These are phyloP conservation scores for Orbilia javanica DNA, from an alignment of 2,329 filamentous ascomycete species.

Conservation along the genomic window DNA sequence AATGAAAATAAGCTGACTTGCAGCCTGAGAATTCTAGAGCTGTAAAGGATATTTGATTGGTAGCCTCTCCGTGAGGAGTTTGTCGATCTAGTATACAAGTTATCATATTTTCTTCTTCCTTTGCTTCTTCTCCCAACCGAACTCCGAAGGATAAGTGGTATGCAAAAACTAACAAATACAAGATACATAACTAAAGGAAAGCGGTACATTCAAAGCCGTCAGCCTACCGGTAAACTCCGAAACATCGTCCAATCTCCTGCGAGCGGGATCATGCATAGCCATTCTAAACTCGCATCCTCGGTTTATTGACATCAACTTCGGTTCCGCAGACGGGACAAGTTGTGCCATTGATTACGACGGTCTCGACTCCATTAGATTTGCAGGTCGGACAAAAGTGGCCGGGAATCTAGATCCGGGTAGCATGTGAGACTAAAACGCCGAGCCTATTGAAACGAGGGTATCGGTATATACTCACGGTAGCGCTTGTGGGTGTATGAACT, in stretches of 20 bases:
- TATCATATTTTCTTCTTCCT: conserved; percentile 10
- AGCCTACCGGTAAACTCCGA: conserved; percentile 6
- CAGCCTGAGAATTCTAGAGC: not conserved
- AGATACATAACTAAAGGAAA: conserved; percentile 5
- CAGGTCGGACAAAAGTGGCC: conserved; percentile 60
- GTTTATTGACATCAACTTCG: conserved; percentile 52
- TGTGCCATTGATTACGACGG: conserved; percentile 60
- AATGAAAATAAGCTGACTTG: conserved; percentile 6
- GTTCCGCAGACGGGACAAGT: conserved; percentile 59
- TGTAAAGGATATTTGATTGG: conserved; percentile 25
- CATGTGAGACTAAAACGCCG: not conserved
- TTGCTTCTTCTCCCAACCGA: conserved; percentile 16
- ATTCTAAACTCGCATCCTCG: conserved; percentile 12
- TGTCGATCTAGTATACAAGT: conserved; percentile 2
- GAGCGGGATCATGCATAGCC: too few relatives aligned
- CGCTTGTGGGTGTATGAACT: conserved; percentile 3
- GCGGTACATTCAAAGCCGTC: not conserved
- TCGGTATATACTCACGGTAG: conserved; percentile 20
- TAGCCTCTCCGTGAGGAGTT: not conserved
- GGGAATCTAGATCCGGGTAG: conserved; percentile 55
- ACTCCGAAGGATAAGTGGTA: conserved; percentile 42
- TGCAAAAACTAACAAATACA: conserved; percentile 3
- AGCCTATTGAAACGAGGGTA: not conserved
- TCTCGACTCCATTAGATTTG: conserved; percentile 58
- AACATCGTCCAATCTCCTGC: not conserved